Percentiles rank a stretch among this genome's conserved stretches.
phyloP scores from a whole-genome alignment of 495 filamentous ascomycete species.

The Cryomyces minteri region DNA sequence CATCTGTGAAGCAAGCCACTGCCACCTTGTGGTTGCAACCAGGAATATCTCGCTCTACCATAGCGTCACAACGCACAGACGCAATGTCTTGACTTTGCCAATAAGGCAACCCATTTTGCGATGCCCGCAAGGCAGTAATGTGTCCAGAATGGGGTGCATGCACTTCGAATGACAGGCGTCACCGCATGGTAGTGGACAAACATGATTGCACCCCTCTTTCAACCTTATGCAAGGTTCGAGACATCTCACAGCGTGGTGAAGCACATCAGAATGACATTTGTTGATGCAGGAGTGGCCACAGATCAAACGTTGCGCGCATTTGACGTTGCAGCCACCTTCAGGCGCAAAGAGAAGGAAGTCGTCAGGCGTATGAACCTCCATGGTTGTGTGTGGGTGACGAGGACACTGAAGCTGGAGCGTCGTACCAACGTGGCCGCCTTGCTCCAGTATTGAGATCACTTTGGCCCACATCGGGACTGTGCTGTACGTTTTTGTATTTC shows the following conservation, averaged over 20 bases:
- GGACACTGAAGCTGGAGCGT: constrained; percentile 43
- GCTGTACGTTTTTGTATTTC: constrained; percentile 40
- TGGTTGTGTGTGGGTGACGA: constrained; percentile 40
- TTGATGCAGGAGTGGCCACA: constrained; percentile 57
- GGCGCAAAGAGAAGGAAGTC: constrained; percentile 44
- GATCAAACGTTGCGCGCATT: constrained; percentile 37
- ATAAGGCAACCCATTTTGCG: constrained; percentile 27
- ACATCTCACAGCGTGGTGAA: constrained; percentile 47
- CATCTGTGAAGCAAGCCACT: constrained; percentile 31
- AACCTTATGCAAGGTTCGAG: constrained; percentile 39
- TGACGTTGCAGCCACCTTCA: constrained; percentile 50
- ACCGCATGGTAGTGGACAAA: constrained; percentile 42
- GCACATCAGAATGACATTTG: constrained; percentile 47
- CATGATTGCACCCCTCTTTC: constrained; percentile 37
- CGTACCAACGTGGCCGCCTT: constrained; percentile 31
- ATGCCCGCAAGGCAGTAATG: constrained; percentile 44
- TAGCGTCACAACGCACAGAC: constrained; percentile 14
- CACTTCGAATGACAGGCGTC: constrained; percentile 35
- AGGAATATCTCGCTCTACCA: constrained; percentile 26
- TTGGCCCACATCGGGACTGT: constrained; percentile 51
- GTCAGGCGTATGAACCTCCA: constrained; percentile 37
- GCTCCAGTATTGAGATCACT: constrained; percentile 35
- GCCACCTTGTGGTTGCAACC: constrained; percentile 34
- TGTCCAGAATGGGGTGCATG: constrained; percentile 19
- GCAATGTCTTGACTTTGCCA: constrained; percentile 26